Evolutionary conservation across 2,329 filamentous ascomycete genomes (phyloP).

Genomic region (Pyrenophora teres): DNA sequence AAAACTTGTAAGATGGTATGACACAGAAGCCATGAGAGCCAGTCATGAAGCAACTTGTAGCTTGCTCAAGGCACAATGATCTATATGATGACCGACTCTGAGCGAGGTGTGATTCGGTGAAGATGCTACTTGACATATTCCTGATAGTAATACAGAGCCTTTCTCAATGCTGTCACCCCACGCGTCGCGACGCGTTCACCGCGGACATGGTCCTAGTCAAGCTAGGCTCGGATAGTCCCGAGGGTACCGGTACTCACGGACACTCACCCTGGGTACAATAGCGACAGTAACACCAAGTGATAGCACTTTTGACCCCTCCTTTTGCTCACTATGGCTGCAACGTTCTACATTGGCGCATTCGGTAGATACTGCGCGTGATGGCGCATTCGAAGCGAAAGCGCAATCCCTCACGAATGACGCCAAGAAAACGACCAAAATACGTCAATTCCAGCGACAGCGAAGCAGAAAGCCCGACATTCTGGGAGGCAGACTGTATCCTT

Average conservation of each 20-base stretch:
- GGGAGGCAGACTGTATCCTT: slow-evolving; percentile 22
- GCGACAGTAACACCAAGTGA: background rate
- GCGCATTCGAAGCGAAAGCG: slow-evolving; percentile 32
- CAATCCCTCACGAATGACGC: slow-evolving; percentile 9
- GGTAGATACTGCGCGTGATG: slow-evolving; percentile 35
- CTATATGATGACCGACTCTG: background rate
- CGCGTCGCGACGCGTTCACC: slow-evolving; percentile 1
- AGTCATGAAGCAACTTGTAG: background rate
- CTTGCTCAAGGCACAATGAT: background rate
- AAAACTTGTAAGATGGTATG: background rate
- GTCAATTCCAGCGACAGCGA: slow-evolving; percentile 14
- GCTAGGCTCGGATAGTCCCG: no score
- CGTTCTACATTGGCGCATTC: background rate
- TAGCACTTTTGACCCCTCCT: background rate
- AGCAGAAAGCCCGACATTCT: background rate
- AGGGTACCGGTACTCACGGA: no score
- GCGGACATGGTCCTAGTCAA: background rate
- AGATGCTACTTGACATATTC: no score
- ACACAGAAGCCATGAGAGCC: background rate
- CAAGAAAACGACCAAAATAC: slow-evolving; percentile 26
- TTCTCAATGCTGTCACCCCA: background rate
- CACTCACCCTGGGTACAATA: slow-evolving; percentile 1
- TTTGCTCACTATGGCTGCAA: slow-evolving; percentile 28
- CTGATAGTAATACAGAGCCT: no score
- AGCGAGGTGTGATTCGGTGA: no score